phyloP scores from a whole-genome alignment of 2,329 filamentous ascomycete genomes.

The Chrysoporthe deuterocubensis region DNA sequence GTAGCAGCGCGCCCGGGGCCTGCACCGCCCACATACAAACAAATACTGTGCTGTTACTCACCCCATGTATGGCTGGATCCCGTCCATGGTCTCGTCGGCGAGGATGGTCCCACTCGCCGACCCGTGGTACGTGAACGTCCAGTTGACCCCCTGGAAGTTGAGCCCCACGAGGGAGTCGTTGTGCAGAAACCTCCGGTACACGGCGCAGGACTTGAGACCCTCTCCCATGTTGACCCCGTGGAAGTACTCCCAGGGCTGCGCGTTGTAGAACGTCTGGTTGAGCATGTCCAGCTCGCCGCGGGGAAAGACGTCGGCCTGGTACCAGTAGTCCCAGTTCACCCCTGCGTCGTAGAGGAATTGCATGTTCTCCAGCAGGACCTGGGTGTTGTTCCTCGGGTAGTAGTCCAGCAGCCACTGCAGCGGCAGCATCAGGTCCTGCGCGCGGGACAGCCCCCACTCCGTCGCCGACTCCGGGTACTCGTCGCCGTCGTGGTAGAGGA shows the following conservation, averaged over 20 bases:
- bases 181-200: slow-evolving; percentile 20
- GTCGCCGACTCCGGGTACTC: slow-evolving; percentile 40
- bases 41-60: slow-evolving; percentile 1
- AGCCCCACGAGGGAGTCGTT: slow-evolving; percentile 17
- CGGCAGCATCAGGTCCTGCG: slow-evolving; percentile 41
- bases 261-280: slow-evolving; percentile 17
- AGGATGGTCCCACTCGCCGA: slow-evolving; percentile 23
- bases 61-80: slow-evolving; percentile 19
- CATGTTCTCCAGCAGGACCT: slow-evolving; percentile 23
- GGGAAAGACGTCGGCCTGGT: slow-evolving; percentile 16
- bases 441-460: slow-evolving; percentile 38
- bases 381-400: slow-evolving; percentile 38
- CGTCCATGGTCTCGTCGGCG: slow-evolving; percentile 23
- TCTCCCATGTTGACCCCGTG: slow-evolving; percentile 20
- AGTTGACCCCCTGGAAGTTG: slow-evolving; percentile 20
- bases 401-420: slow-evolving; percentile 41
- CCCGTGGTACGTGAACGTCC: slow-evolving; percentile 20
- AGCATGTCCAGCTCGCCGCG: slow-evolving; percentile 21
- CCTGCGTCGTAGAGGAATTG: slow-evolving; percentile 18
- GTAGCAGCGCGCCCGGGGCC: too few species aligned
- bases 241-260: slow-evolving; percentile 20
- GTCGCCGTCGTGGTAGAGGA: slow-evolving; percentile 49
- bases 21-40: background rate
- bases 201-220: slow-evolving; percentile 20
- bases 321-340: slow-evolving; percentile 25